phyloP scores from a whole-genome alignment of 2,329 filamentous ascomycete genomes.

The Aureobasidium sp. region DNA sequence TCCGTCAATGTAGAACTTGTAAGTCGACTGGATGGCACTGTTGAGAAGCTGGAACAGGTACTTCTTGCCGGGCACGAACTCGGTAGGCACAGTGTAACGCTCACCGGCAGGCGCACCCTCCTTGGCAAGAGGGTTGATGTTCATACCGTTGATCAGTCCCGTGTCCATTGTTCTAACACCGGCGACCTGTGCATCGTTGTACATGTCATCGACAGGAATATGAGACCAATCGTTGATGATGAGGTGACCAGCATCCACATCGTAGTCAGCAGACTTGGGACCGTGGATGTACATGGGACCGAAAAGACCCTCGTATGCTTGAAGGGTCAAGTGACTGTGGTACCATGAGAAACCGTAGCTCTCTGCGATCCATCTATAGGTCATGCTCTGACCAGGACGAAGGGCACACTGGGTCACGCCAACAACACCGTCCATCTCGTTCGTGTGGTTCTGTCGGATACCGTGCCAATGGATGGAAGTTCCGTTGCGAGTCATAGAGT shows the following conservation, averaged over 20 bases:
- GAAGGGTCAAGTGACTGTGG: slow-evolving; percentile 36
- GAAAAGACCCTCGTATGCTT: slow-evolving; percentile 36
- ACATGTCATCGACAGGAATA: slow-evolving; percentile 32
- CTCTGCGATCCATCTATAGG: slow-evolving; percentile 31
- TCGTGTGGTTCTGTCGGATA: slow-evolving; percentile 44
- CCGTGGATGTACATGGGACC: slow-evolving; percentile 37
- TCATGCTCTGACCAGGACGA: slow-evolving; percentile 27
- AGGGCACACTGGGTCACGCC: slow-evolving; percentile 41
- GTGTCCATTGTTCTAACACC: slow-evolving; percentile 35
- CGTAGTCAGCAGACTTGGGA: slow-evolving; percentile 33
- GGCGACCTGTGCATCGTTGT: slow-evolving; percentile 21
- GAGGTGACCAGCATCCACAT: slow-evolving; percentile 32
- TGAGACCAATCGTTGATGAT: slow-evolving; percentile 34
- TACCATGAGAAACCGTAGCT: slow-evolving; percentile 38
- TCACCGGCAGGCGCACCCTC: slow-evolving; percentile 22
- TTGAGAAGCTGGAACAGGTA: slow-evolving; percentile 29
- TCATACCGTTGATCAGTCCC: slow-evolving; percentile 40
- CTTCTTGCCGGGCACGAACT: slow-evolving; percentile 23
- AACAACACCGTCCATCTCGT: slow-evolving; percentile 45
- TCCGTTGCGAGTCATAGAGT: slow-evolving; percentile 30
- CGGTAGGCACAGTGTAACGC: slow-evolving; percentile 24
- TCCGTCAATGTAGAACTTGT: slow-evolving; percentile 38
- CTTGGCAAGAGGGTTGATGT: slow-evolving; percentile 28
- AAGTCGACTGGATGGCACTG: slow-evolving; percentile 34
- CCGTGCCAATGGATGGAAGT: slow-evolving; percentile 48